Evolutionary conservation across 495 filamentous ascomycete species (phyloP).

Genomic region (Viridothelium virens): DNA sequence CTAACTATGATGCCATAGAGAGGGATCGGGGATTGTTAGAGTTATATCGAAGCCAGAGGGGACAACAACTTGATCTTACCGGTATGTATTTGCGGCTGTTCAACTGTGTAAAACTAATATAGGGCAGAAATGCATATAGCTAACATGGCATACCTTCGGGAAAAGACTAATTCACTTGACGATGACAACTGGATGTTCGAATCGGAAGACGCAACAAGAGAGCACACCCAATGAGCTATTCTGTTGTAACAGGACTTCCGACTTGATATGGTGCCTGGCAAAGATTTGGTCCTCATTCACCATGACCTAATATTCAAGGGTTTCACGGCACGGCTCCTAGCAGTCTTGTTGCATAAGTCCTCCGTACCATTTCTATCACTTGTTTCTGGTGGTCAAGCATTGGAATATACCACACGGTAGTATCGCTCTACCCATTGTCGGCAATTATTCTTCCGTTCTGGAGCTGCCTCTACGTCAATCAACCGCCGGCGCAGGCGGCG

Average conservation of each 20-base stretch:
- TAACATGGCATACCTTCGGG: slow-evolving; percentile 61
- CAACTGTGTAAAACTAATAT: neutral
- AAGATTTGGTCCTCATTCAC: neutral
- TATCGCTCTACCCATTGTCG: too few species aligned
- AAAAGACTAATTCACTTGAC: slow-evolving; percentile 61
- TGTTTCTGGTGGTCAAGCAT: neutral
- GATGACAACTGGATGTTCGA: slow-evolving; percentile 94
- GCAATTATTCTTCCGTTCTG: neutral
- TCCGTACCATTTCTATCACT: too few species aligned
- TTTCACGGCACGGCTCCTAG: too few species aligned
- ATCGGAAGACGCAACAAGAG: slow-evolving; percentile 42
- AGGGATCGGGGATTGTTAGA: neutral
- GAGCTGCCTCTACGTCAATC: slow-evolving; percentile 35
- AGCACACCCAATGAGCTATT: neutral
- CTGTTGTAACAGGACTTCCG: neutral
- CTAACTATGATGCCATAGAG: neutral
- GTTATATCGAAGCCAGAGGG: neutral
- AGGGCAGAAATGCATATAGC: slow-evolving; percentile 61
- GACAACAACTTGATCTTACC: neutral
- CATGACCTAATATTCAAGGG: neutral
- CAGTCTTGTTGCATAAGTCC: too few species aligned
- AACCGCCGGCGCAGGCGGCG: slow-evolving; percentile 44
- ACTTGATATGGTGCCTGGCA: neutral
- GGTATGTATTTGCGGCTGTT: neutral
- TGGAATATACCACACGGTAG: neutral